Evolutionary conservation across 148 eudicot genomes (phyloP), one percentile per base, ranked within the genome.

Genomic region (Persicaria tinctoria): DNA sequence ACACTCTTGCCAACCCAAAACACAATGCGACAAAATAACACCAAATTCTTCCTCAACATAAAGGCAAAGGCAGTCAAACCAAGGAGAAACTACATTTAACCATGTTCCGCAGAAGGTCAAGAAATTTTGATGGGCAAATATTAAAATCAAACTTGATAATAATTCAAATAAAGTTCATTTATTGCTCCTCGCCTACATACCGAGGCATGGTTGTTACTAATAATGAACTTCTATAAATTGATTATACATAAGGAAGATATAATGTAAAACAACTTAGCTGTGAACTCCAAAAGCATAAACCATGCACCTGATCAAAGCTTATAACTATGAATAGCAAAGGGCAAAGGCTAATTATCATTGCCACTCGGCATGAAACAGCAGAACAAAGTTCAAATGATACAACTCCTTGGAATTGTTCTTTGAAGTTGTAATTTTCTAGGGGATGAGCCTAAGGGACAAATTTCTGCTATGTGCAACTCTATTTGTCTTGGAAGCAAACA

Each of bases 271-370:
- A 38, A 66, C 18, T 38, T 38, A 66, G 70, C 41, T 41, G 70
- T 66, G 46, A 66, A 66, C 47, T 66, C 68, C 68, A 62, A 27
- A 44, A 62, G 68, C 46, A 62, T 32, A 18, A 23, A 57, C 32
- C 27, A 57, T 57, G 32, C 63, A 57, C 32, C 27, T 55, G 27
- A 57, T 57, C 63, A 57, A 57, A 6, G 20, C 63, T n/a, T 14
- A 14, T 51, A 6, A 57, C 68, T 23, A 27, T 60, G 14, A 11
- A 23, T 60, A 20, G 10, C 68, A 20, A 60, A 27, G 68, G 13
- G 68, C 9, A 17, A 6, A 57, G 0, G 23, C 66, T 7, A 60
- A 27, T 60, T 23, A 8, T 53, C 63, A 6, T 18, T 7, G 63
- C 7, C 32, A 17, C 63, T 57, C 6, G 27, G 27, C 59, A 54